Percentiles rank a stretch among this genome's conserved stretches.
Conservation (phyloP, 2,329 filamentous ascomycete genomes). For the Elsinoe australis region DNA sequence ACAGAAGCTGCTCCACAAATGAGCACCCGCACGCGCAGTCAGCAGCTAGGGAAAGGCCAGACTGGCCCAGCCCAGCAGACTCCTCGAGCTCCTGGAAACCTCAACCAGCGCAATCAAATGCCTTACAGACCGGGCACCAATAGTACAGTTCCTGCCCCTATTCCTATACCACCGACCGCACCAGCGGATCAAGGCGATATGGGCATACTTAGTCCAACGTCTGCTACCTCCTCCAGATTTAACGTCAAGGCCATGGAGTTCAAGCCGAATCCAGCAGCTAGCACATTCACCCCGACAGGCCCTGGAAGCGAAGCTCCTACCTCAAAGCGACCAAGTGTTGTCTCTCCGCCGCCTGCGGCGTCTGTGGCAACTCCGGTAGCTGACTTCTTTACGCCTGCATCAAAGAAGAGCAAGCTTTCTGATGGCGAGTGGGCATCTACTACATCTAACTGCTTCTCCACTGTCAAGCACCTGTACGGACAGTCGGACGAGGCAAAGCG, state of each 20-base stretch:
- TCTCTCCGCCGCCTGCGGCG: slow-evolving; percentile 25
- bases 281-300: slow-evolving; percentile 69
- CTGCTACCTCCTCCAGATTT: slow-evolving; percentile 47
- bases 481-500: slow-evolving; percentile 45
- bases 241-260: slow-evolving; percentile 67
- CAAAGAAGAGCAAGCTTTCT: slow-evolving; percentile 60
- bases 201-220: slow-evolving; percentile 46
- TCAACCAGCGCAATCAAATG: slow-evolving; percentile 11
- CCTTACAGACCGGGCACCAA: not conserved
- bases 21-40: slow-evolving; percentile 9
- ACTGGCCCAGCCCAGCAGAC: not conserved
- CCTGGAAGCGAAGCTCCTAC: slow-evolving; percentile 41
- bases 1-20: slow-evolving; percentile 12
- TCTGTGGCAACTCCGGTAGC: slow-evolving; percentile 30
- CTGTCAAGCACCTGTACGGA: slow-evolving; percentile 60
- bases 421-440: slow-evolving; percentile 29
- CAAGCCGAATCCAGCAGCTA: slow-evolving; percentile 72
- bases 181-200: slow-evolving; percentile 60
- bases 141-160: slow-evolving; percentile 14
- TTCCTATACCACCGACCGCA: slow-evolving; percentile 16
- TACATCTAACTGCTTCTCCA: slow-evolving; percentile 42
- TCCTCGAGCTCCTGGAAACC: not conserved
- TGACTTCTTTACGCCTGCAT: slow-evolving; percentile 53
- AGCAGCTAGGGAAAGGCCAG: slow-evolving; percentile 11
- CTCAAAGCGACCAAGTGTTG: slow-evolving; percentile 25